These are phyloP conservation scores for Eremochloa ophiuroides DNA, from an alignment of 176 grass and related monocot genomes.

Conservation along the genomic window DNA sequence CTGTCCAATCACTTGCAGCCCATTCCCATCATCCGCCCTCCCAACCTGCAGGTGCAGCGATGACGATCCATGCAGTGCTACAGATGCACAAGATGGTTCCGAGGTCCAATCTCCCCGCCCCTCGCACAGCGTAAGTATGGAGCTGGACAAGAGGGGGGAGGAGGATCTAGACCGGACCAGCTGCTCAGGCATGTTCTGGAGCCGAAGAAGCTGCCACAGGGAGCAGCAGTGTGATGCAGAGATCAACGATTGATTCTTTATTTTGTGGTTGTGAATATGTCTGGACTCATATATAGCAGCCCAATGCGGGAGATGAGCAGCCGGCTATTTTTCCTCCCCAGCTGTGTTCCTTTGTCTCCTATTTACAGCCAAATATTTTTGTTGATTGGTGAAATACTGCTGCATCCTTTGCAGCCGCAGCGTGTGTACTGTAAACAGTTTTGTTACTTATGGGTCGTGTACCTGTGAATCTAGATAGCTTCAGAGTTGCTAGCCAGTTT, in stretches of 20 bases:
- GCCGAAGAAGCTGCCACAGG: slow-evolving; percentile 87
- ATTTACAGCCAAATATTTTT: slow-evolving; percentile 42
- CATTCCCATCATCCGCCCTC: slow-evolving; percentile 64
- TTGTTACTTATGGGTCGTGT: slow-evolving; percentile 3
- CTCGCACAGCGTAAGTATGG: slow-evolving; percentile 32
- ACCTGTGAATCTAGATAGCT: slow-evolving; percentile 25
- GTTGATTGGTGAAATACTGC: slow-evolving; percentile 20
- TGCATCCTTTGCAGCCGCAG: slow-evolving; percentile 25
- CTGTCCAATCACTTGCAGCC: slow-evolving; percentile 76
- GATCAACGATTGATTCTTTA: slow-evolving; percentile 63
- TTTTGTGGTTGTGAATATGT: slow-evolving; percentile 43
- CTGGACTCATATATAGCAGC: slow-evolving; percentile 34
- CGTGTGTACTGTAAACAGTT: slow-evolving; percentile 15
- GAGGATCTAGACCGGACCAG: slow-evolving; percentile 54
- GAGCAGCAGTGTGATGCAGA: slow-evolving; percentile 95
- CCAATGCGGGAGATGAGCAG: slow-evolving; percentile 35
- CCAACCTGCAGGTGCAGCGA: slow-evolving; percentile 61
- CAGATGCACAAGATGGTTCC: slow-evolving; percentile 42
- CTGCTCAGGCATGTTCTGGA: slow-evolving; percentile 91
- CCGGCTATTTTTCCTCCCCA: slow-evolving; percentile 29
- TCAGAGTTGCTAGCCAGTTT: slow-evolving; percentile 13
- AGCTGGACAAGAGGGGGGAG: slow-evolving; percentile 60
- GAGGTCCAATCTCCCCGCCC: slow-evolving; percentile 44
- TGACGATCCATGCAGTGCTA: slow-evolving; percentile 42
- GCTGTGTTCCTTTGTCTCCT: slow-evolving; percentile 30